Base-by-base conservation (phyloP, 192 early-diverging fungal genomes). In the Backusella sp. region DNA sequence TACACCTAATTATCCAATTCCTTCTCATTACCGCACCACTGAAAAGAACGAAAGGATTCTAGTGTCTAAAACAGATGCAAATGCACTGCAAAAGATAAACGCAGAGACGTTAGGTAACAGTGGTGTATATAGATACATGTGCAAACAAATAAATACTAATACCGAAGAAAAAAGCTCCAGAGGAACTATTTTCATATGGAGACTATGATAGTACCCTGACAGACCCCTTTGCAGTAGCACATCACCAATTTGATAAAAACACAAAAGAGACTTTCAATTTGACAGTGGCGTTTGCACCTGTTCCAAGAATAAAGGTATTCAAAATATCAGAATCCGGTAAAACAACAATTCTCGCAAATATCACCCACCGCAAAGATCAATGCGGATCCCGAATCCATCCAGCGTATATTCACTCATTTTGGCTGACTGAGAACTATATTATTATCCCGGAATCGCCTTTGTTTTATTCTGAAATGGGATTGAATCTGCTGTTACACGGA, bases 391-490 rank as follows among this genome's bases (percentile, higher is more conserved):
- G 30, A 26, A 21, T 81, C 4, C 68, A 67, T 2, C 49, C 84
- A 9, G 70, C 81, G 0, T 91, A 89, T 68, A 79, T 86, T 34
- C 90, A 90, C 74, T 83, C 84, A 23, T 88, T 91, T 68, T 66
- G 68, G 1, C 32, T 85, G 66, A 88, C 89, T 30, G 79, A 86
- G 69, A 82, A 85, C 17, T 90, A 89, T 83, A 74, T 91, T 53
- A 72, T 91, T n/a, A 52, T 90, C n/a, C 79, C 81, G 21, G 83
- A 84, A 72, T 87, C 80, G 69, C 89, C 87, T 35, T 80, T 87
- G 35, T 73, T 80, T 46, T 80, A 83, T 73, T 44, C 42, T 9
- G 42, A 15, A 44, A 44, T 44, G 42, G 73, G 73, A 4, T 12
- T 74, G 14, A 62, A 74, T 32, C 5, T 74, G 12, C 15, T 74